Base-by-base conservation (phyloP, 192 early-diverging fungal genomes). In the Obelidium mucronatum region DNA sequence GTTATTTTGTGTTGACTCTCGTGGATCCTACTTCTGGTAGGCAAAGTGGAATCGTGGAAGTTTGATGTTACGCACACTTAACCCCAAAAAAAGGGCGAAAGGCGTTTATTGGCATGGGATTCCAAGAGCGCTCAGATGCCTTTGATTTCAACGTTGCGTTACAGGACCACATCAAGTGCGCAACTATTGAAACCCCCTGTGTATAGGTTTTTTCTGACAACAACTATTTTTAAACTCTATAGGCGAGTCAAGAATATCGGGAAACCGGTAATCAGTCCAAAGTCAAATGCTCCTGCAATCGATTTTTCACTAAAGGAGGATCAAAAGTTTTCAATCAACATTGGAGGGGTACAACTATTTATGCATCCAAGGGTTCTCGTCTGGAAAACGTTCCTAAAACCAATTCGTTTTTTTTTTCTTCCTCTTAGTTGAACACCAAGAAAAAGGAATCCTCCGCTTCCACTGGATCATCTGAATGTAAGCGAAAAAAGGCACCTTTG, bases 101-200 rank as follows among this genome's bases (percentile, higher is more conserved):
- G 78, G 93, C 94, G 24, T 95, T 91, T 78, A 83, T 96, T 66
- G 95, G 95, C 13, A 80, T 96, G 60, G 95, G 95, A 13, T 96
- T 96, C 76, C 79, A 85, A 44, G 95, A 96, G 78, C 86, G 95
- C 17, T 86, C 85, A 36, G 83, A 88, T 71, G 91, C 95, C 2
- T 96, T 96, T 83, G 95, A 96, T 78, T 95, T 95, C 67, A 95
- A 96, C 74, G 95, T 96, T 2, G 90, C 93, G 1, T 79, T 96
- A 2, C 93, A 95, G 81, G 95, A 96, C 80, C 90, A 89, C 74
- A 78, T 81, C 69, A 93, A 91, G 91, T 92, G 73, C 52, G 78
- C 24, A 24, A 24, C 55, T 58, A 22, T 13, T 60, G 34, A 52
- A 44, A 31, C 44, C 22, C 31, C 26, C 40, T 19, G 53, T 36